phyloP scores from a whole-genome alignment of 2,329 filamentous ascomycete genomes.

The Neocucurbitaria cava region DNA sequence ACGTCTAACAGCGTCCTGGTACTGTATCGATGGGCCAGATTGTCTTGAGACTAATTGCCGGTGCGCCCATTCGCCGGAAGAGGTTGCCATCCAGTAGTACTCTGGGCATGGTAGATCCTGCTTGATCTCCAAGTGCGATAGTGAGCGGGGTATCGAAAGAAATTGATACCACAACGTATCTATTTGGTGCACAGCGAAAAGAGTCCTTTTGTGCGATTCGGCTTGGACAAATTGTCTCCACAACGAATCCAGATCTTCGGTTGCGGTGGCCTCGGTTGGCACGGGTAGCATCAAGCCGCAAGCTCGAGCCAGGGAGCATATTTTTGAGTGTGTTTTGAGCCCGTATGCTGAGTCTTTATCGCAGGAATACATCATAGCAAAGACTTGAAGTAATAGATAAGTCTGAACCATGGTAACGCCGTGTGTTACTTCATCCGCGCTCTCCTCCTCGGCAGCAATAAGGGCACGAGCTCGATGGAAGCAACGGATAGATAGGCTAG shows the following conservation, averaged over 20 bases:
- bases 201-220: conserved; percentile 23
- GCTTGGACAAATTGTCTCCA: conserved; percentile 20
- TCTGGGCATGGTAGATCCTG: conserved; percentile 28
- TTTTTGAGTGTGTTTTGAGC: conserved; percentile 29
- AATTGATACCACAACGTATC: conserved; percentile 32
- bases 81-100: conserved; percentile 23
- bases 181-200: conserved; percentile 29
- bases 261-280: conserved; percentile 7
- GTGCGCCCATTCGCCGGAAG: conserved; percentile 23
- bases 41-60: conserved; percentile 15
- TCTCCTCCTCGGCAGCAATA: conserved; percentile 15
- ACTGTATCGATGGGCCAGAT: conserved; percentile 12
- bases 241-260: conserved; percentile 20
- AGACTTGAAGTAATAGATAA: conserved; percentile 25
- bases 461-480: conserved; percentile 21
- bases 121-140: conserved; percentile 34
- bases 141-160: conserved; percentile 27
- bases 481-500: conserved; percentile 13
- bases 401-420: conserved; percentile 20
- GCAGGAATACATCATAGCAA: conserved; percentile 25
- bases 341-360: conserved; percentile 25
- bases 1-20: conserved; percentile 21
- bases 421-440: conserved; percentile 1
- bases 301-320: conserved; percentile 25
- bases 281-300: conserved; percentile 23